Percentiles rank a stretch among this genome's conserved stretches.
Conservation (phyloP, 805 yeast genomes). For the Jamesozyma spencerorum region DNA sequence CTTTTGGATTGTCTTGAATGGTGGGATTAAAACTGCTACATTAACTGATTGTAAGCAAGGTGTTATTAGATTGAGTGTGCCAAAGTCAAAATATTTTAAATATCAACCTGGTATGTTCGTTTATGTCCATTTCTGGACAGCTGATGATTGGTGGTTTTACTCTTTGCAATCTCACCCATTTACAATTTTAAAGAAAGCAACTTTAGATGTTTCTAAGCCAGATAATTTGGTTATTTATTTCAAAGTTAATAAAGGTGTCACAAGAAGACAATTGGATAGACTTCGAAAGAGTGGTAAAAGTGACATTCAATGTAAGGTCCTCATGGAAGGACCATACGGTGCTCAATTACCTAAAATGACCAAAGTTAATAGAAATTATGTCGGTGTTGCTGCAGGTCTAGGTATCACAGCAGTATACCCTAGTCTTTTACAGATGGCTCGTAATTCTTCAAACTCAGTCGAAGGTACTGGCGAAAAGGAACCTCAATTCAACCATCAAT, state of each 20-base stretch:
- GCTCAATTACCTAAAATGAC: conserved; percentile 29
- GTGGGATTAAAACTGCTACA: conserved; percentile 21
- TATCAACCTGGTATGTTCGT: conserved; percentile 48
- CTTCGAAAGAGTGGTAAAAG: conserved; percentile 27
- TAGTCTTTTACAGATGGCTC: conserved; percentile 30
- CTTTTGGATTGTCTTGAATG: conserved; percentile 28
- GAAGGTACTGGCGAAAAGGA: conserved; percentile 1
- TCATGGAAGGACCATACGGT: conserved; percentile 61
- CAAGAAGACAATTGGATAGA: conserved; percentile 34
- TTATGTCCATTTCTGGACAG: conserved; percentile 47
- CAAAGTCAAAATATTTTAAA: conserved; percentile 39
- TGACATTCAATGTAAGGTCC: conserved; percentile 30
- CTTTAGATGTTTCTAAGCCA: conserved; percentile 26
- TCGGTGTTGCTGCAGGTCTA: conserved; percentile 43
- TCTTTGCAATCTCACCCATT: conserved; percentile 61
- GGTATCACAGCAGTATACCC: conserved; percentile 46
- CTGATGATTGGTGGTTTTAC: conserved; percentile 41
- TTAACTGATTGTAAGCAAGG: conserved; percentile 23
- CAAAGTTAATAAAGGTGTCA: conserved; percentile 51
- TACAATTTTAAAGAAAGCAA: conserved; percentile 39
- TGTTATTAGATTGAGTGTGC: conserved; percentile 34
- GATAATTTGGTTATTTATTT: conserved; percentile 33
- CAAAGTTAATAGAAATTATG: conserved; percentile 32
- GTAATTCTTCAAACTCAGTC: conserved; percentile 9
- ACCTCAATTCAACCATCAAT: conserved; percentile 27